Evolutionary conservation across 306 rosid species (phyloP).

Genomic region (Abrus precatorius): DNA sequence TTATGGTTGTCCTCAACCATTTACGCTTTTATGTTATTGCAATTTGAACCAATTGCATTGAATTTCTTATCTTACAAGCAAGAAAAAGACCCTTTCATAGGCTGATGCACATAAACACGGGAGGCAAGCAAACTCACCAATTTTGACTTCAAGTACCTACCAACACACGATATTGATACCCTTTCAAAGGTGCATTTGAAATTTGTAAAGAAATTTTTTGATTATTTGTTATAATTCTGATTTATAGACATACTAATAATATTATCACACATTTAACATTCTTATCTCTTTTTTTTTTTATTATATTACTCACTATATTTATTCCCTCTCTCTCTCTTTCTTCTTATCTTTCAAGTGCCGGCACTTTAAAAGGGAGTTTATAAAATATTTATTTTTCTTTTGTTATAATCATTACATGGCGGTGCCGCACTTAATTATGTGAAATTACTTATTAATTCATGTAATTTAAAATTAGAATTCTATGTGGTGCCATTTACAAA

Average conservation of each 20-base stretch:
- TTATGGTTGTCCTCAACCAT: background rate
- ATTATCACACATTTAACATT: too few relatives aligned
- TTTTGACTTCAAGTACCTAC: slow-evolving; percentile 41
- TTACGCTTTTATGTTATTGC: slow-evolving; percentile 11
- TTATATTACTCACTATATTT: too few relatives aligned
- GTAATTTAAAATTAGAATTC: slow-evolving; percentile 35
- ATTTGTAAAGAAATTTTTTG: background rate
- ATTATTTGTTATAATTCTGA: too few relatives aligned
- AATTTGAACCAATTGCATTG: slow-evolving; percentile 12
- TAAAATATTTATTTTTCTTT: background rate
- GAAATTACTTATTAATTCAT: slow-evolving; percentile 18
- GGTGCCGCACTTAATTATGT: slow-evolving; percentile 41
- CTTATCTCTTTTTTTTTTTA: too few relatives aligned
- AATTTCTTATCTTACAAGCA: background rate
- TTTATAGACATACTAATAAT: too few relatives aligned
- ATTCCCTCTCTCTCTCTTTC: too few relatives aligned
- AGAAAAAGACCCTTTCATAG: slow-evolving; percentile 23
- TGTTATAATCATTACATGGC: slow-evolving; percentile 31
- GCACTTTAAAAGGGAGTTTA: too few relatives aligned
- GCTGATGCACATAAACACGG: background rate
- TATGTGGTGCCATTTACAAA: slow-evolving; percentile 47
- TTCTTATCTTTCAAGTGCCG: too few relatives aligned
- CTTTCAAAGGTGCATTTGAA: slow-evolving; percentile 11
- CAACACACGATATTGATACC: background rate
- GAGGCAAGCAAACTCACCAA: slow-evolving; percentile 24